A percentile compares a stretch with the other conserved stretches of the same genome.
Evolutionary conservation across 1,284 basidiomycete species (phyloP).

Genomic region (Sanguinoderma infundibulare): DNA sequence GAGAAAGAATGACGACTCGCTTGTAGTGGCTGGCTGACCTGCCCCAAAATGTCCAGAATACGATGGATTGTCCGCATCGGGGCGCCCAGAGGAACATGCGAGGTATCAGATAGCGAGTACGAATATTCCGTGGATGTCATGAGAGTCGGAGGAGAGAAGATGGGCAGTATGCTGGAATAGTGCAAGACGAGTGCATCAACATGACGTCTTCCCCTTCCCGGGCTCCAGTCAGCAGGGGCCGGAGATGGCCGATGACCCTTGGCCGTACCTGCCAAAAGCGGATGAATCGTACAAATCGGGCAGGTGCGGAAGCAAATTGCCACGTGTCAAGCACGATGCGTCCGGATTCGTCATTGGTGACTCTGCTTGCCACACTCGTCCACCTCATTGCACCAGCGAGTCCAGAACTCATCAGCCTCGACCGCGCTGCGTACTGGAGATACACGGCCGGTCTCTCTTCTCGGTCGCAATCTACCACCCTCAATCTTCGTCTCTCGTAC

Average conservation of each 20-base stretch:
- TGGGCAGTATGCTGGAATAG: neutral
- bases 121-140: neutral
- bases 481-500: neutral
- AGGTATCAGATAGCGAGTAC: neutral
- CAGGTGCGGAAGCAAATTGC: slow-evolving; percentile 19
- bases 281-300: neutral
- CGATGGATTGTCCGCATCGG: neutral
- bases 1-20: slow-evolving; percentile 10
- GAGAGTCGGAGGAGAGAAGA: neutral
- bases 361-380: neutral
- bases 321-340: slow-evolving; percentile 11
- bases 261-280: neutral
- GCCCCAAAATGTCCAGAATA: neutral
- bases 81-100: neutral
- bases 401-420: neutral
- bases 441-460: neutral
- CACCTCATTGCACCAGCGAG: neutral
- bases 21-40: slow-evolving; percentile 8
- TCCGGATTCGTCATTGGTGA: neutral
- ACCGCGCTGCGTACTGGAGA: neutral
- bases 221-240: neutral
- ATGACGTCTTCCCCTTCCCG: slow-evolving; percentile 4
- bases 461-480: neutral
- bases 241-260: slow-evolving; percentile 6
- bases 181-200: neutral